These are phyloP conservation scores for Glycine latifolia DNA, from an alignment of 306 rosid genomes.

Conservation along the genomic window DNA sequence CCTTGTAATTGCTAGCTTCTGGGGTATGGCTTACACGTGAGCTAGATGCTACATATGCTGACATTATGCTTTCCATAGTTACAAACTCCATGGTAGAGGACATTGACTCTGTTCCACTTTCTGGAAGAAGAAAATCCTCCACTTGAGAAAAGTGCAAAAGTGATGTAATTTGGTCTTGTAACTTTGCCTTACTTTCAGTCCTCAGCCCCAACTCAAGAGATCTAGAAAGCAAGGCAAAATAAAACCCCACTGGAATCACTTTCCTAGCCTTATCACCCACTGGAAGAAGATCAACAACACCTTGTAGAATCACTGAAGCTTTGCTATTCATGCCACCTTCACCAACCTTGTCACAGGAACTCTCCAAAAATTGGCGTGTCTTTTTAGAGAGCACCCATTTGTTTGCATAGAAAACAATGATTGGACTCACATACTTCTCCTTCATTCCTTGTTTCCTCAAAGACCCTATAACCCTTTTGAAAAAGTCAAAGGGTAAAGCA, in stretches of 20 bases:
- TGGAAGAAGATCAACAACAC: slow-evolving; percentile 78
- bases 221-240: slow-evolving; percentile 81
- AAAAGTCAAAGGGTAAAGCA: slow-evolving; percentile 77
- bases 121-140: slow-evolving; percentile 66
- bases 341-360: slow-evolving; percentile 48
- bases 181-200: slow-evolving; percentile 52
- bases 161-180: slow-evolving; percentile 71
- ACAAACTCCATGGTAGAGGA: slow-evolving; percentile 66
- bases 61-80: slow-evolving; percentile 76
- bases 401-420: slow-evolving; percentile 78
- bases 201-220: slow-evolving; percentile 64
- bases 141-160: slow-evolving; percentile 70
- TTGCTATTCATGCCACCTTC: slow-evolving; percentile 50
- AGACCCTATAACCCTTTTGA: slow-evolving; percentile 74
- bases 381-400: slow-evolving; percentile 77
- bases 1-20: slow-evolving; percentile 54
- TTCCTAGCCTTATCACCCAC: slow-evolving; percentile 62
- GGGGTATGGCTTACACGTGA: slow-evolving; percentile 33
- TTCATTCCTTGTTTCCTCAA: slow-evolving; percentile 94
- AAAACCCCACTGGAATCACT: slow-evolving; percentile 77
- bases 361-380: slow-evolving; percentile 59
- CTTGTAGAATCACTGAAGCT: slow-evolving; percentile 64
- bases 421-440: slow-evolving; percentile 77
- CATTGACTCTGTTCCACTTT: slow-evolving; percentile 54
- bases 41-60: slow-evolving; percentile 58